Percentiles rank a stretch among this genome's conserved stretches.
Conservation (phyloP, 2,329 filamentous ascomycete genomes). For the Stagonosporopsis cucurbitacearum region DNA sequence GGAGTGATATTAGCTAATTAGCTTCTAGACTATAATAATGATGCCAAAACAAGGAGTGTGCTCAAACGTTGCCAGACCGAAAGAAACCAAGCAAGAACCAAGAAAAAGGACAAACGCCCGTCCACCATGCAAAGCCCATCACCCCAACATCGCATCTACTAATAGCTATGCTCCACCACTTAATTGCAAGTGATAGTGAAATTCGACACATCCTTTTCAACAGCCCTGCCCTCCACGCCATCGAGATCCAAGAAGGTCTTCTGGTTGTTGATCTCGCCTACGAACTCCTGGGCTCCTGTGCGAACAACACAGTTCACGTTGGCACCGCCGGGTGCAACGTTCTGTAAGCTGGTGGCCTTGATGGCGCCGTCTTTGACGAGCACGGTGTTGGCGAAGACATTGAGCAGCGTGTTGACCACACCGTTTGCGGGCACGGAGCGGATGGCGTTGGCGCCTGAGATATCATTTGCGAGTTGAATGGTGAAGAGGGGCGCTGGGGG, state of each 20-base stretch:
- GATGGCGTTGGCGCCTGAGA: conserved; percentile 20
- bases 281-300: conserved; percentile 3
- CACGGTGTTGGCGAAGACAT: conserved; percentile 20
- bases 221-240: conserved; percentile 9
- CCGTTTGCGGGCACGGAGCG: conserved; percentile 16
- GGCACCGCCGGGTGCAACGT: conserved; percentile 16
- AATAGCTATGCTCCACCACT: not conserved
- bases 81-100: conserved; percentile 1
- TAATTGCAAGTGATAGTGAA: conserved; percentile 23
- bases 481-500: conserved; percentile 13
- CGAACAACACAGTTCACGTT: conserved; percentile 20
- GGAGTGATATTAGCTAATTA: conserved; percentile 17
- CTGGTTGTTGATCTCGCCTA: conserved; percentile 19
- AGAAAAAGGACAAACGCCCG: not conserved
- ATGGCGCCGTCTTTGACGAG: conserved; percentile 20
- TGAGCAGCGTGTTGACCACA: conserved; percentile 12
- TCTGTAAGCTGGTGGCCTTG: conserved; percentile 25
- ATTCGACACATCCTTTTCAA: conserved; percentile 26
- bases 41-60: conserved; percentile 10
- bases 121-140: conserved; percentile 12
- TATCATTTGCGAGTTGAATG: conserved; percentile 27
- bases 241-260: conserved; percentile 27
- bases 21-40: not conserved
- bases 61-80: not conserved
- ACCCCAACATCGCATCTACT: not conserved